Percentiles rank a stretch among this genome's conserved stretches.
phyloP scores from a whole-genome alignment of 1,284 basidiomycete genomes.

The Ganoderma lingzhi region DNA sequence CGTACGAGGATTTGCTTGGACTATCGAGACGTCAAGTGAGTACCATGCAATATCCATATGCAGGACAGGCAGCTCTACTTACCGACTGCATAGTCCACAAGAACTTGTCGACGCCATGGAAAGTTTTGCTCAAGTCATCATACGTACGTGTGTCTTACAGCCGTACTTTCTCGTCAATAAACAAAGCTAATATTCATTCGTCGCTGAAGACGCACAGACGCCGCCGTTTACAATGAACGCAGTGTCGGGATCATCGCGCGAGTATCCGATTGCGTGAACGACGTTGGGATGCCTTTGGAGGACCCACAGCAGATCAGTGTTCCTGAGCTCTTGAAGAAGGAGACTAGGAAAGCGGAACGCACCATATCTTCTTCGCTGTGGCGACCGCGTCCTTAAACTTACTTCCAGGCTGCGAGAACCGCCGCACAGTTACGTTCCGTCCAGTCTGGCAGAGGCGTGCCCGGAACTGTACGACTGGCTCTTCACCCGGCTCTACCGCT shows the following conservation, averaged over 20 bases:
- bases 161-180: not conserved
- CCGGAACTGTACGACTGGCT: not conserved
- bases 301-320: not conserved
- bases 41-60: not conserved
- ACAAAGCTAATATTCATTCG: not conserved
- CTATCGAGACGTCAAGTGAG: not conserved
- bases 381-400: not conserved
- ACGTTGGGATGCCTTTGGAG: not conserved
- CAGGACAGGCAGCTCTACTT: not conserved
- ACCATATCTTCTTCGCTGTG: not conserved
- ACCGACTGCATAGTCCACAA: not conserved
- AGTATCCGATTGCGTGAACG: not conserved
- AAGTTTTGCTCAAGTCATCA: not conserved
- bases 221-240: not conserved
- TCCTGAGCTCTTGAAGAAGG: not conserved
- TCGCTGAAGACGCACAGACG: not conserved
- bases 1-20: not conserved
- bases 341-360: not conserved
- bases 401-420: not conserved
- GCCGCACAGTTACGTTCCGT: not conserved
- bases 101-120: not conserved
- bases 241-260: not conserved
- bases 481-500: not conserved
- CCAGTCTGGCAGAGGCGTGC: not conserved
- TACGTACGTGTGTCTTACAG: not conserved